Evolutionary conservation across 139 green algal species (phyloP).

Genomic region (Astrephomene gubernaculifera): DNA sequence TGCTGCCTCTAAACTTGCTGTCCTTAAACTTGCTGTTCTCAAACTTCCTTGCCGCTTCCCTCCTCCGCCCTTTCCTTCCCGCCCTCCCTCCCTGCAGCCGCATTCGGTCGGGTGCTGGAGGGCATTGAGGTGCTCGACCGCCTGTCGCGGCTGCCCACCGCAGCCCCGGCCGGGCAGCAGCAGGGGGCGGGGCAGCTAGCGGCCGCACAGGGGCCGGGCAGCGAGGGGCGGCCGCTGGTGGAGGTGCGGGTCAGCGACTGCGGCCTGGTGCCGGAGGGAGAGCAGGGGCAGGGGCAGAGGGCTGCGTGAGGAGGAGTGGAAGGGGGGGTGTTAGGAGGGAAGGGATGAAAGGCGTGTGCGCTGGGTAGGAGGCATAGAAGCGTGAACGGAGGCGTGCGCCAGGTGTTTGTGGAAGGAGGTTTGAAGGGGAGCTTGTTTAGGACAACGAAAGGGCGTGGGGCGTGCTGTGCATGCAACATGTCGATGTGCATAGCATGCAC

Average conservation of each 20-base stretch:
- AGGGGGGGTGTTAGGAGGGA: too few relatives aligned
- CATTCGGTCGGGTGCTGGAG: conserved; percentile 23
- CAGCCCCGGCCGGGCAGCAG: too few relatives aligned
- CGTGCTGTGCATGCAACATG: too few relatives aligned
- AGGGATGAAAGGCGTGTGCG: too few relatives aligned
- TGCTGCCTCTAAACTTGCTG: too few relatives aligned
- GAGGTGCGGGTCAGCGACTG: neutral
- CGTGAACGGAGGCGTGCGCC: too few relatives aligned
- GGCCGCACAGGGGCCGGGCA: neutral
- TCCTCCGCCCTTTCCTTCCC: neutral
- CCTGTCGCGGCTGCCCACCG: neutral
- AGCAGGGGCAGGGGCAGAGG: neutral
- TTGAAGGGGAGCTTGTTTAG: too few relatives aligned
- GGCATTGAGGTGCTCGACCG: conserved; percentile 27
- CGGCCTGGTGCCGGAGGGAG: neutral
- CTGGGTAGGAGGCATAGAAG: too few relatives aligned
- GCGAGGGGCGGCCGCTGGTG: neutral
- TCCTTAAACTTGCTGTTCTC: neutral
- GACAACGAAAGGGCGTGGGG: too few relatives aligned
- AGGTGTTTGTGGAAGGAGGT: too few relatives aligned
- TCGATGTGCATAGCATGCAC: too few relatives aligned
- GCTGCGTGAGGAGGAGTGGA: too few relatives aligned
- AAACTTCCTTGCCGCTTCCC: neutral
- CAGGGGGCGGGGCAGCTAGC: neutral
- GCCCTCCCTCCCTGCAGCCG: neutral